Base-by-base conservation (phyloP, 2,329 filamentous ascomycete species). In the Leptographium radiaticola region DNA sequence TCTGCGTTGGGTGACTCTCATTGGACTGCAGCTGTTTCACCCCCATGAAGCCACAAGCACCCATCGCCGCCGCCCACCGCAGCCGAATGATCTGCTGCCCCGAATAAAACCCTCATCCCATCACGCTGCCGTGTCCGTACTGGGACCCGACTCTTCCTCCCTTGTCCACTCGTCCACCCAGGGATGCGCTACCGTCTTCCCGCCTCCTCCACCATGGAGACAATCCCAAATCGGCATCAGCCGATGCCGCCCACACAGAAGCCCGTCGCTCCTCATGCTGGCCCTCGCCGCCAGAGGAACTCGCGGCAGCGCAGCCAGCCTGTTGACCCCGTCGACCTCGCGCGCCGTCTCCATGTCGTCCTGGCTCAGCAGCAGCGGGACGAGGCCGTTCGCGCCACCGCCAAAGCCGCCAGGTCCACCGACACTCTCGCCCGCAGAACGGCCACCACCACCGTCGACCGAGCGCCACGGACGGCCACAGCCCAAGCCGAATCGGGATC, bases 251-350 rank as follows among this genome's bases (percentile, higher is more conserved):
- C 30, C 9, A 18, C 45, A 6, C 15, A 44, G 12, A 44, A 44
- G 12, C 10, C 42, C 18, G 11, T 25, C 5, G 6, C 30, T 34
- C 8, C 31, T 11, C 16, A 33, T 20, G 15, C 16, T 25, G 31
- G 5, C 2, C 31, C 47, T 2, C n/a, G 20, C 5, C 34, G 34
- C 33, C 18, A 6, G 8, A 36, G 31, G 13, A 7, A 38, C 12
- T 25, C 25, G 15, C 44, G n/a, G n/a, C 30, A n/a, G 8, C 34
- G 42, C 43, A 38, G 16, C 42, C 13, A 46, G 10, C 50, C 50
- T 42, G 69, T 82, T 47, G 78, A 83, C 56, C 69, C 80, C 0
- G 71, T 75, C 33, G 79, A 83, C 53, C 65, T 83, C 33, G 70
- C 72, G 12, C 70, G 73, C 36, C 74, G 78, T 18, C 69, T 83